phyloP scores from a whole-genome alignment of 2,329 filamentous ascomycete species.

The Fusarium agapanthi region DNA sequence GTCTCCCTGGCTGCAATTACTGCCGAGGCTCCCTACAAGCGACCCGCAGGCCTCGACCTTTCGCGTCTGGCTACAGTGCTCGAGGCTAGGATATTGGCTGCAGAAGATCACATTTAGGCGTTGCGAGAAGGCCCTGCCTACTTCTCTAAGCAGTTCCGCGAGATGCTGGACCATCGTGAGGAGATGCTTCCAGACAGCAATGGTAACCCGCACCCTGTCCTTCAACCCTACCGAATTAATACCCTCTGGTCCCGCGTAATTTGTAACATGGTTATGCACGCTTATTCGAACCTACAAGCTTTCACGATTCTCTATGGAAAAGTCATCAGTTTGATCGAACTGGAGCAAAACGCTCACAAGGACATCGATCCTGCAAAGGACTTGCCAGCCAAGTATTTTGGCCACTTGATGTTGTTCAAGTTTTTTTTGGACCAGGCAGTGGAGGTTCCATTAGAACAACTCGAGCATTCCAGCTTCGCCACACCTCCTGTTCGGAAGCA shows the following conservation, averaged over 20 bases:
- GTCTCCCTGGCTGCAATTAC: slow-evolving; percentile 52
- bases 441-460: neutral
- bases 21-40: slow-evolving; percentile 61
- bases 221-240: neutral
- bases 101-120: slow-evolving; percentile 63
- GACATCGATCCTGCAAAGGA: neutral
- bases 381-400: neutral
- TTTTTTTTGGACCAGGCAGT: neutral
- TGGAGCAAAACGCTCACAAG: too few relatives aligned
- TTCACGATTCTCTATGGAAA: neutral
- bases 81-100: slow-evolving; percentile 50
- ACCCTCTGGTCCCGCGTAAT: neutral
- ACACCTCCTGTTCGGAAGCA: neutral
- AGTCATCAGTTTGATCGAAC: too few relatives aligned
- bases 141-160: slow-evolving; percentile 56
- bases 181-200: neutral
- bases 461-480: neutral
- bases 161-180: slow-evolving; percentile 54
- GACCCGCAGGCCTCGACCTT: slow-evolving; percentile 58
- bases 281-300: neutral
- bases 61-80: slow-evolving; percentile 31
- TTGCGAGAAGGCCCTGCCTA: slow-evolving; percentile 68
- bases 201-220: neutral
- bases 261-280: neutral
- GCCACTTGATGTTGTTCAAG: neutral